phyloP scores from a whole-genome alignment of 1,284 basidiomycete genomes.

The Kalmanozyma brasiliensis region DNA sequence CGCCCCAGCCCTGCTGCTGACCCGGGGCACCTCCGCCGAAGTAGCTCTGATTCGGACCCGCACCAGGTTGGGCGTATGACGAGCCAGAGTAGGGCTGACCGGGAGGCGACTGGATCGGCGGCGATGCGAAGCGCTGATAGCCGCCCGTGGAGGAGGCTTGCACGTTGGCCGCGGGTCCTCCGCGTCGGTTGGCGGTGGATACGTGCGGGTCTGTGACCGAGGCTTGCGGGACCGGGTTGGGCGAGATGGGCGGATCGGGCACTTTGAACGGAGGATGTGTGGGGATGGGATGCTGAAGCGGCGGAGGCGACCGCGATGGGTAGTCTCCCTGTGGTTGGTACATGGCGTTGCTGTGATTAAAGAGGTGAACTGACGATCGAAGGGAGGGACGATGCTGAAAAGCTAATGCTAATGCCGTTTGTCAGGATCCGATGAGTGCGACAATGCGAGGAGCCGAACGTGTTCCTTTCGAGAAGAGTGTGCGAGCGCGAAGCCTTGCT shows the following conservation, averaged over 20 bases:
- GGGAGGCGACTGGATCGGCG: slow-evolving; percentile 39
- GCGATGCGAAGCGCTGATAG: slow-evolving; percentile 49
- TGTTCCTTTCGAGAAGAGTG: too few species aligned
- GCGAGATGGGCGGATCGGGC: slow-evolving; percentile 56
- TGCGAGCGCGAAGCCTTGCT: too few species aligned
- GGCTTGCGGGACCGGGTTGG: slow-evolving; percentile 34
- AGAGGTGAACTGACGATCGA: neutral
- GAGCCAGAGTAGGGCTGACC: slow-evolving; percentile 12
- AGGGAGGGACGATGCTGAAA: too few species aligned
- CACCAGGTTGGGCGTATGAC: slow-evolving; percentile 15
- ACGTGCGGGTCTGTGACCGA: slow-evolving; percentile 42
- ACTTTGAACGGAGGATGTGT: slow-evolving; percentile 63
- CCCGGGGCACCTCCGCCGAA: slow-evolving; percentile 13
- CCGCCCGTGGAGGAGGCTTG: slow-evolving; percentile 36
- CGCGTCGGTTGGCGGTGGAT: slow-evolving; percentile 31
- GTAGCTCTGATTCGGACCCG: slow-evolving; percentile 12
- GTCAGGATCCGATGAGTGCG: too few species aligned
- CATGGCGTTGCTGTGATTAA: slow-evolving; percentile 23
- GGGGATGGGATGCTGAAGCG: slow-evolving; percentile 66
- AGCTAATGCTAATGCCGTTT: too few species aligned
- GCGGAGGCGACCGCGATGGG: slow-evolving; percentile 55
- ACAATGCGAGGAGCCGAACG: too few species aligned
- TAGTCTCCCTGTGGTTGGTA: slow-evolving; percentile 45
- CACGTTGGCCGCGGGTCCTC: slow-evolving; percentile 26
- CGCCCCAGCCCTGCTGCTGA: slow-evolving; percentile 28